Evolutionary conservation across 371 early-diverging fungal species (phyloP).

Genomic region (Syncephalastrum monosporum): DNA sequence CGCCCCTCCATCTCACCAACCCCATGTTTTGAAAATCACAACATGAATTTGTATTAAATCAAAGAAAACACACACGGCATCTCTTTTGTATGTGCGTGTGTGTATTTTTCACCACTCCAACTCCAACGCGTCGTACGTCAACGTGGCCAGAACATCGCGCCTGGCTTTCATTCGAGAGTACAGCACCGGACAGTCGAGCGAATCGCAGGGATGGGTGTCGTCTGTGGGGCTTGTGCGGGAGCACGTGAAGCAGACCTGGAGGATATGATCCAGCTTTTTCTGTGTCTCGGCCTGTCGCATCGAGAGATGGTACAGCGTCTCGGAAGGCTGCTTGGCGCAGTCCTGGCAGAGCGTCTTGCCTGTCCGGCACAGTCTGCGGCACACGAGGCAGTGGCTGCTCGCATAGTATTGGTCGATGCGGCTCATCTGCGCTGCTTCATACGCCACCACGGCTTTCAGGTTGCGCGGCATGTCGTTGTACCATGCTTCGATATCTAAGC

Average conservation of each 20-base stretch:
- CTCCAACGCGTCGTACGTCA: conserved; percentile 26
- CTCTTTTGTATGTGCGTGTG: no score
- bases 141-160: conserved; percentile 27
- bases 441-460: neutral
- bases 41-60: conserved; percentile 9
- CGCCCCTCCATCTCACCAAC: no score
- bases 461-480: conserved; percentile 63
- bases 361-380: conserved; percentile 15
- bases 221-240: conserved; percentile 10
- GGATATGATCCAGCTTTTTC: conserved; percentile 11
- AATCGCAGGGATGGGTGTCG: conserved; percentile 35
- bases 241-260: conserved; percentile 33
- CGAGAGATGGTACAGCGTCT: conserved; percentile 17
- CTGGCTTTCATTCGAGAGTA: conserved; percentile 40
- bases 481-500: conserved; percentile 57
- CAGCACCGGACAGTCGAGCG: conserved; percentile 43
- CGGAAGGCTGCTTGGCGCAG: conserved; percentile 16
- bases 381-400: conserved; percentile 40
- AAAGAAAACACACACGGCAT: conserved; percentile 1
- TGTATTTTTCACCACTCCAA: no score
- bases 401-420: conserved; percentile 45
- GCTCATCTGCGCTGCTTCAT: conserved; percentile 1
- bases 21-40: no score
- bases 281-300: conserved; percentile 27
- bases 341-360: conserved; percentile 16